phyloP scores from a whole-genome alignment of 2,329 filamentous ascomycete species.

The Tolypocladium ophioglossoides region DNA sequence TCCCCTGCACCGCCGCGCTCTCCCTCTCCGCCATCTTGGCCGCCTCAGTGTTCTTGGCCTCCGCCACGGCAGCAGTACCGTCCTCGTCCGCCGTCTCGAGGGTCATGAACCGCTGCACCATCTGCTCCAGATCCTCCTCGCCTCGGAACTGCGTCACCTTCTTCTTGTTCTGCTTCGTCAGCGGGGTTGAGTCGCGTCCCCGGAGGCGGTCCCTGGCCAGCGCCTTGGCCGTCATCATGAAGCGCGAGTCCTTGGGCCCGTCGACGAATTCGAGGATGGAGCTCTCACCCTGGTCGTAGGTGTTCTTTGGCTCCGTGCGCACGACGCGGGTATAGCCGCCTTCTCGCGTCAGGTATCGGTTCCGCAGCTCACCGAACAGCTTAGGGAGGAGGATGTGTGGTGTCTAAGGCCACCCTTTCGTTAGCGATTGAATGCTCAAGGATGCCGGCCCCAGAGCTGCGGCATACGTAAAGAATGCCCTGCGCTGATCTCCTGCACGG shows the following conservation, averaged over 20 bases:
- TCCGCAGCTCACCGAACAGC: slow-evolving; percentile 72
- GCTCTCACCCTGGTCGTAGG: slow-evolving; percentile 73
- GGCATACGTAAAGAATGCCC: slow-evolving; percentile 81
- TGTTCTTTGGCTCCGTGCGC: slow-evolving; percentile 78
- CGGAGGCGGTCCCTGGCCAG: slow-evolving; percentile 54
- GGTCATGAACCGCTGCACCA: slow-evolving; percentile 37
- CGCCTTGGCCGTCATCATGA: slow-evolving; percentile 83
- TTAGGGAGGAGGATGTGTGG: slow-evolving; percentile 66
- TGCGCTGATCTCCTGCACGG: slow-evolving; percentile 66
- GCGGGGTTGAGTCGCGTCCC: slow-evolving; percentile 50
- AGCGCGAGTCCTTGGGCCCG: slow-evolving; percentile 85
- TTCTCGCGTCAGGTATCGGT: slow-evolving; percentile 67
- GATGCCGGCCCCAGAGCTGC: background rate
- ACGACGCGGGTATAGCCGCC: slow-evolving; percentile 95
- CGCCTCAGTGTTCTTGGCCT: slow-evolving; percentile 9
- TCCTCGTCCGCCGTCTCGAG: slow-evolving; percentile 11
- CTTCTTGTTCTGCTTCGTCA: slow-evolving; percentile 67
- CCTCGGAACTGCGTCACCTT: slow-evolving; percentile 80
- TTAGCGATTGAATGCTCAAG: background rate
- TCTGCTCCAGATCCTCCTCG: slow-evolving; percentile 53
- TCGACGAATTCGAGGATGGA: slow-evolving; percentile 94
- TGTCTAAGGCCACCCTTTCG: slow-evolving; percentile 35
- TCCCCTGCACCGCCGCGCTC: slow-evolving; percentile 19
- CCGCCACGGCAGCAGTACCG: slow-evolving; percentile 4
- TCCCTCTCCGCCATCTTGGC: slow-evolving; percentile 14